Base-by-base conservation (phyloP, 2,329 filamentous ascomycete species). In the Aspergillus vadensis region DNA sequence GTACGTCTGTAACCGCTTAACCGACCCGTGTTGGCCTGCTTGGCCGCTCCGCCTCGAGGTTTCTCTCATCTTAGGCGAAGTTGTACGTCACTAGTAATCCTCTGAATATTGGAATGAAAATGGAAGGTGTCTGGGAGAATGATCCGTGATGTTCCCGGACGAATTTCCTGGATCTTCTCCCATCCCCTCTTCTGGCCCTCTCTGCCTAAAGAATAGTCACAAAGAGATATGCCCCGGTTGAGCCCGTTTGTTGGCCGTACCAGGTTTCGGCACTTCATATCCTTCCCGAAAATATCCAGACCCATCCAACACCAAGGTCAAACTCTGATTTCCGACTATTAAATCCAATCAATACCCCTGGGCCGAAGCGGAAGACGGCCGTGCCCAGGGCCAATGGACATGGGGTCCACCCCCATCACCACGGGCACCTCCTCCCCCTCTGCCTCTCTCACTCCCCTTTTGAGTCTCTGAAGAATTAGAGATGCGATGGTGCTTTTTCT, bases 271-370 rank as follows among this genome's bases (percentile, higher is more conserved):
- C 14, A 14, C 15, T 15, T 49, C 23, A 30, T 32, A 30, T 30
- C 39, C 25, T 47, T 55, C 53, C 53, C 53, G 53, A 55, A 55
- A 44, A 23, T 32, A 43, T 32, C 38, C 23, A 44, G 52, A n/a
- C 38, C 17, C 41, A 19, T 41, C 21, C 52, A 17, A 19, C 27
- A n/a, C 23, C 23, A 21, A 47, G 41, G 38, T 44, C 39, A 55
- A 55, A 55, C 23, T 55, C 53, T 55, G 53, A 47, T 55, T 36
- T 55, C 12, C 53, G 7, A 38, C 53, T 55, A 47, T 55, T 55
- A 43, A 50, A 50, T 50, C 47, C 47, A 50, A 50, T 30, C 23
- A 50, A 14, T 43, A 14, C 14, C 36, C 38, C 38, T 27, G 25
- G 38, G 30, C 17, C 36, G 27, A 36, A 36, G 27, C 50, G 8